Evolutionary conservation across 371 early-diverging fungal species (phyloP).

Genomic region (Blakeslea trispora): DNA sequence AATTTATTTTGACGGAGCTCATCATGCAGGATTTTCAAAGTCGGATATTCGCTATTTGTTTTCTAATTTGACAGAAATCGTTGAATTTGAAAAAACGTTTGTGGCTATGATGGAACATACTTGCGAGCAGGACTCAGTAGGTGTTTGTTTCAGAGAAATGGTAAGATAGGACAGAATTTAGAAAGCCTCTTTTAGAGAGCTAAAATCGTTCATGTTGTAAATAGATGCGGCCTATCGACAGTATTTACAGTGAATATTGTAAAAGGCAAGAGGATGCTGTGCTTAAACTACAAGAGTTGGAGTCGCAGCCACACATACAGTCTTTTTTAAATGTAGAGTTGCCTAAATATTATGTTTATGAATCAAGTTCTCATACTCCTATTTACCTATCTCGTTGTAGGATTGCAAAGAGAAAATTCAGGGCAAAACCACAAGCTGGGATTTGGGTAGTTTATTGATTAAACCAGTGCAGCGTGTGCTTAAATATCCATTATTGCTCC

Average conservation of each 20-base stretch:
- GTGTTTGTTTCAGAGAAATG: constrained; percentile 60
- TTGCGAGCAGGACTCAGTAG: constrained; percentile 43
- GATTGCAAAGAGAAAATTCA: constrained; percentile 55
- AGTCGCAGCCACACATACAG: constrained; percentile 44
- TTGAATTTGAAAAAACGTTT: constrained; percentile 52
- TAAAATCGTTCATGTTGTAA: not conserved
- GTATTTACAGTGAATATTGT: constrained; percentile 74
- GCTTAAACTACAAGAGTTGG: constrained; percentile 60
- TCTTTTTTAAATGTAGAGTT: constrained; percentile 54
- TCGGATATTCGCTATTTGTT: constrained; percentile 65
- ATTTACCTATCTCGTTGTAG: constrained; percentile 22
- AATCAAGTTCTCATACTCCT: no score
- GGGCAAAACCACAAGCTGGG: constrained; percentile 78
- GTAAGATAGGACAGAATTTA: constrained; percentile 29
- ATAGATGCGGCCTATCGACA: constrained; percentile 57
- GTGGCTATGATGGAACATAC: constrained; percentile 40
- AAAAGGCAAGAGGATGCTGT: constrained; percentile 75
- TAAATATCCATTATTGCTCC: constrained; percentile 64
- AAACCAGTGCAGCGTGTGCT: constrained; percentile 93
- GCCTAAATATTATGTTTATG: no score
- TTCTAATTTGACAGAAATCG: constrained; percentile 64
- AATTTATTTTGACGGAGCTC: constrained; percentile 64
- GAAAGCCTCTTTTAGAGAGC: not conserved
- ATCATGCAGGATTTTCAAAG: constrained; percentile 43
- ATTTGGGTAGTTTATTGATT: constrained; percentile 77